phyloP scores from a whole-genome alignment of 306 rosid genomes.

The Vigna angularis region DNA sequence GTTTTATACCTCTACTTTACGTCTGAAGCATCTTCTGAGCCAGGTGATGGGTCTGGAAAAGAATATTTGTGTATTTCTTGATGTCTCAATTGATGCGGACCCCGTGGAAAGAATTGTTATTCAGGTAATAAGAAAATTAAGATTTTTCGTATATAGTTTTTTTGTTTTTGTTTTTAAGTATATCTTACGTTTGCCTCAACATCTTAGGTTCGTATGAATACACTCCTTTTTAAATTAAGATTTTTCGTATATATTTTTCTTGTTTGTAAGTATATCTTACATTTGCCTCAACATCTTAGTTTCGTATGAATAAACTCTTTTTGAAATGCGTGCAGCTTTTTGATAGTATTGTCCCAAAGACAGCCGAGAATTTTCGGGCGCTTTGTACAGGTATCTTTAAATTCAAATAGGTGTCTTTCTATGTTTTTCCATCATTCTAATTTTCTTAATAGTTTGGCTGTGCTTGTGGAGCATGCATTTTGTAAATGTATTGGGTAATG shows the following conservation, averaged over 20 bases:
- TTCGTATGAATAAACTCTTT: constrained; percentile 22
- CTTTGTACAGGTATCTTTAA: constrained; percentile 84
- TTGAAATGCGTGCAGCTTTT: constrained; percentile 83
- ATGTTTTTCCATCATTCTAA: not conserved
- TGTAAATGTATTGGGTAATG: constrained; percentile 5
- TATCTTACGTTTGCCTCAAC: constrained; percentile 26
- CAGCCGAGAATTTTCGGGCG: constrained; percentile 89
- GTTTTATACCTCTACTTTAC: constrained; percentile 8
- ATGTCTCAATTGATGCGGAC: constrained; percentile 76
- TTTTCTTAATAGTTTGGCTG: constrained; percentile 7
- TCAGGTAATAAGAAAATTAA: constrained; percentile 60
- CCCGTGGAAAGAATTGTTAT: constrained; percentile 70
- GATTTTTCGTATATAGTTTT: not conserved
- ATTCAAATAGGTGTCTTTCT: not conserved
- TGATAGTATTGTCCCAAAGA: constrained; percentile 78
- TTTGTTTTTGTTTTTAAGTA: not conserved
- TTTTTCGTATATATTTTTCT: not conserved
- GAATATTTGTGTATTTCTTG: constrained; percentile 79
- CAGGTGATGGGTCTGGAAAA: constrained; percentile 68
- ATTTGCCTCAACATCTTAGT: not conserved
- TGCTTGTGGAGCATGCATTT: constrained; percentile 4
- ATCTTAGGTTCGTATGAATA: constrained; percentile 4
- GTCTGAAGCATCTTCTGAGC: constrained; percentile 36
- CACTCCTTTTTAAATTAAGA: not conserved
- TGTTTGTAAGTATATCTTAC: constrained; percentile 23